A percentile compares a stretch with the other conserved stretches of the same genome.
These are phyloP conservation scores for Thraustochytrium sp. DNA, from an alignment of 352 stramenopile species.

Conservation along the genomic window DNA sequence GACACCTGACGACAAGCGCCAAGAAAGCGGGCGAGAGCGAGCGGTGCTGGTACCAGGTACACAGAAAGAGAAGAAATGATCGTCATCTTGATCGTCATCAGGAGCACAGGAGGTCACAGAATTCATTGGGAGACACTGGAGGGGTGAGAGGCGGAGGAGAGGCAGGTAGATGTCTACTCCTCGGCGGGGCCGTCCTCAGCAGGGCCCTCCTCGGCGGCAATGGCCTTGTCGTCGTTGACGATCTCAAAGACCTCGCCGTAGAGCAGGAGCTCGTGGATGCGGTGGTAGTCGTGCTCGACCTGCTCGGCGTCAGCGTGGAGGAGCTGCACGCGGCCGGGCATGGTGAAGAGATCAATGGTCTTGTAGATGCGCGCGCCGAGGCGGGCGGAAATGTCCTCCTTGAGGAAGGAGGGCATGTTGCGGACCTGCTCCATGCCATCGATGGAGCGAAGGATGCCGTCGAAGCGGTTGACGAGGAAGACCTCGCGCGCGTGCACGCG, in stretches of 20 bases:
- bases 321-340: conserved; percentile 86
- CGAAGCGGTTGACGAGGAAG: conserved; percentile 83
- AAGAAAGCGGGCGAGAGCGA: too few relatives aligned
- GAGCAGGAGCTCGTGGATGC: conserved; percentile 70
- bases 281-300: conserved; percentile 74
- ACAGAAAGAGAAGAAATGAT: too few relatives aligned
- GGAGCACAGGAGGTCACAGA: too few relatives aligned
- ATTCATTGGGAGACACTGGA: too few relatives aligned
- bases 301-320: conserved; percentile 74
- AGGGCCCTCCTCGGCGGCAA: not conserved
- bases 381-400: conserved; percentile 77
- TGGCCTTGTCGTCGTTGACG: not conserved
- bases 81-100: too few relatives aligned
- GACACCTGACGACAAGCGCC: too few relatives aligned
- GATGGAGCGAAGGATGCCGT: conserved; percentile 78
- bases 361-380: conserved; percentile 71
- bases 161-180: too few relatives aligned
- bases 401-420: conserved; percentile 80
- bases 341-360: conserved; percentile 90
- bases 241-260: conserved; percentile 20
- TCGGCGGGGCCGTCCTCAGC: not conserved
- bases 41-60: too few relatives aligned
- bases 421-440: conserved; percentile 81
- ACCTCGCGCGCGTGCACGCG: conserved; percentile 80
- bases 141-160: too few relatives aligned